These are phyloP conservation scores for Proteromonas lacertae DNA, from an alignment of 352 stramenopile species.

Conservation along the genomic window DNA sequence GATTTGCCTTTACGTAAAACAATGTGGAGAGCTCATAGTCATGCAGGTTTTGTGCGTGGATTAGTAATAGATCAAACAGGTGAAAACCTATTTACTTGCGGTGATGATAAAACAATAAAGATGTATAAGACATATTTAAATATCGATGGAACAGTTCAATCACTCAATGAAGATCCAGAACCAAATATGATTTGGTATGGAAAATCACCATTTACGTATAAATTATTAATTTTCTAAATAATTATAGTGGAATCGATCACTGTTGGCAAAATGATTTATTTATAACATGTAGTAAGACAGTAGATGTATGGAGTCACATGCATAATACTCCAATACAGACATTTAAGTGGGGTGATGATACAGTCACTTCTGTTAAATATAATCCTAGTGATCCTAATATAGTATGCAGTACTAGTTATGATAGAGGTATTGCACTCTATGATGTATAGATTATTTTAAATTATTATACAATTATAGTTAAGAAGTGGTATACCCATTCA, in stretches of 20 bases:
- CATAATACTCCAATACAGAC: conserved; percentile 60
- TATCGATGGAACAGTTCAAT: too few relatives aligned
- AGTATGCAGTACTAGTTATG: conserved; percentile 63
- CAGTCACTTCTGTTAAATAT: conserved; percentile 50
- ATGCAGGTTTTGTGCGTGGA: conserved; percentile 63
- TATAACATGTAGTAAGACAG: conserved; percentile 23
- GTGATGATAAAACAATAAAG: conserved; percentile 73
- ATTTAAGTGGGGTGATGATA: conserved; percentile 62
- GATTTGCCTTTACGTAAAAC: conserved; percentile 64
- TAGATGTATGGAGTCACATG: conserved; percentile 77
- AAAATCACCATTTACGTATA: too few relatives aligned
- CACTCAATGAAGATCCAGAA: too few relatives aligned
- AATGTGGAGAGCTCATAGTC: conserved; percentile 58
- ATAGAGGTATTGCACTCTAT: conserved; percentile 61
- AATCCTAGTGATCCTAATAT: conserved; percentile 77
- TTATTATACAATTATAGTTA: conserved; percentile 9
- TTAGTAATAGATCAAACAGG: conserved; percentile 32
- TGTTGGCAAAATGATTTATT: conserved; percentile 69
- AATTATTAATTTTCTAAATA: not conserved
- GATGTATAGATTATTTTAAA: too few relatives aligned
- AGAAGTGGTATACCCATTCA: conserved; percentile 53
- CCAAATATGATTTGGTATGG: too few relatives aligned
- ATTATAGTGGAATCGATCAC: conserved; percentile 76
- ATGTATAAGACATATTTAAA: conserved; percentile 19
- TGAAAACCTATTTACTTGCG: conserved; percentile 53